Evolutionary conservation across 139 green algal genomes (phyloP).

Genomic region (Coccomyxa sp.): DNA sequence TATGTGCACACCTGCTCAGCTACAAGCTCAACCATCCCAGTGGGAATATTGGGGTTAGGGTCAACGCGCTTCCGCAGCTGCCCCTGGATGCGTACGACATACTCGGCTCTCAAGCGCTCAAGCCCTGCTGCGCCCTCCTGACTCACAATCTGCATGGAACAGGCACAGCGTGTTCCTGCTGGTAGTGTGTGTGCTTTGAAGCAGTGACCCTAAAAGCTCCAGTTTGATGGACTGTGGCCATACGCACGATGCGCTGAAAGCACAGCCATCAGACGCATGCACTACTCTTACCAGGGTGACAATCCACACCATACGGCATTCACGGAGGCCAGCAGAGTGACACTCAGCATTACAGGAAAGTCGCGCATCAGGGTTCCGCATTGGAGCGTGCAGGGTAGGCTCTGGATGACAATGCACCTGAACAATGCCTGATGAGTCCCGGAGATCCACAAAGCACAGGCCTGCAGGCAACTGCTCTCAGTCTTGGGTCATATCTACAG

Average conservation of each 20-base stretch:
- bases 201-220: background rate
- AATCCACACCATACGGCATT: background rate
- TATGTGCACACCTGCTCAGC: background rate
- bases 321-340: background rate
- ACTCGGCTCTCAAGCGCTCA: conserved; percentile 78
- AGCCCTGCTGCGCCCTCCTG: conserved; percentile 50
- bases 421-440: conserved; percentile 90
- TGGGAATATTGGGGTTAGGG: conserved; percentile 83
- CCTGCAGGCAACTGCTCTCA: no score
- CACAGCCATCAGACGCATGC: background rate
- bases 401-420: conserved; percentile 54
- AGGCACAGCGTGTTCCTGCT: background rate
- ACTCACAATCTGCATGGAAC: conserved; percentile 46
- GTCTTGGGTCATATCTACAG: background rate
- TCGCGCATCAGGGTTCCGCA: no score
- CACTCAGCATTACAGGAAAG: background rate
- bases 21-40: conserved; percentile 73
- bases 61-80: conserved; percentile 67
- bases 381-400: background rate
- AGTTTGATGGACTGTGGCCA: background rate
- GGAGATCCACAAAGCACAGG: conserved; percentile 89
- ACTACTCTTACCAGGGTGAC: background rate
- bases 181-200: background rate
- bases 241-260: background rate
- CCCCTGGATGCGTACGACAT: conserved; percentile 80